Evolutionary conservation across 2,329 filamentous ascomycete genomes (phyloP).

Genomic region (Parafenestella ontariensis): DNA sequence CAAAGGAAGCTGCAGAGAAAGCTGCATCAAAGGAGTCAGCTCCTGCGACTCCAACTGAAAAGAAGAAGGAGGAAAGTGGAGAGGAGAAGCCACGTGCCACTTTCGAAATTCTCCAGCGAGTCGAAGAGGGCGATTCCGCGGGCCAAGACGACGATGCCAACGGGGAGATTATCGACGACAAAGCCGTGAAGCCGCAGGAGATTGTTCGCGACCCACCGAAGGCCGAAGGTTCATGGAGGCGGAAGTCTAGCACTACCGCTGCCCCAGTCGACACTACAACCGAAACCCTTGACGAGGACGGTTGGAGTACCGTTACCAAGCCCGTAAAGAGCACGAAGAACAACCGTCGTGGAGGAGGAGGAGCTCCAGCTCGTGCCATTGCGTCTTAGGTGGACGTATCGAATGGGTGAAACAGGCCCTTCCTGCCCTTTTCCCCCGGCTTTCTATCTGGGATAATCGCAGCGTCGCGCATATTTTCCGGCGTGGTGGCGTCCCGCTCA

Average conservation of each 20-base stretch:
- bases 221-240: conserved; percentile 49
- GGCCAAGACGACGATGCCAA: conserved; percentile 58
- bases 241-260: conserved; percentile 42
- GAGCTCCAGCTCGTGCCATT: conserved; percentile 51
- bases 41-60: conserved; percentile 38
- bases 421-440: conserved; percentile 12
- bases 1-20: conserved; percentile 63
- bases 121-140: conserved; percentile 45
- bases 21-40: conserved; percentile 61
- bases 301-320: conserved; percentile 61
- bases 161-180: conserved; percentile 58
- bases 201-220: conserved; percentile 55
- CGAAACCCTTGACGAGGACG: conserved; percentile 59
- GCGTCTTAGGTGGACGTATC: conserved; percentile 50
- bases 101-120: conserved; percentile 63
- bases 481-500: conserved; percentile 34
- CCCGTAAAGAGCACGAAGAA: conserved; percentile 50
- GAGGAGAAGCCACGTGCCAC: conserved; percentile 58
- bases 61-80: conserved; percentile 43
- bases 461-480: conserved; percentile 34
- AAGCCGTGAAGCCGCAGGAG: conserved; percentile 64
- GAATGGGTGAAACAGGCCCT: conserved; percentile 11
- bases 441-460: conserved; percentile 33
- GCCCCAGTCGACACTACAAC: conserved; percentile 51
- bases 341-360: conserved; percentile 52